A percentile compares a stretch with the other conserved stretches of the same genome.
Conservation (phyloP, 1,139 yeast species). For the Sugiyamaella pinicola region DNA sequence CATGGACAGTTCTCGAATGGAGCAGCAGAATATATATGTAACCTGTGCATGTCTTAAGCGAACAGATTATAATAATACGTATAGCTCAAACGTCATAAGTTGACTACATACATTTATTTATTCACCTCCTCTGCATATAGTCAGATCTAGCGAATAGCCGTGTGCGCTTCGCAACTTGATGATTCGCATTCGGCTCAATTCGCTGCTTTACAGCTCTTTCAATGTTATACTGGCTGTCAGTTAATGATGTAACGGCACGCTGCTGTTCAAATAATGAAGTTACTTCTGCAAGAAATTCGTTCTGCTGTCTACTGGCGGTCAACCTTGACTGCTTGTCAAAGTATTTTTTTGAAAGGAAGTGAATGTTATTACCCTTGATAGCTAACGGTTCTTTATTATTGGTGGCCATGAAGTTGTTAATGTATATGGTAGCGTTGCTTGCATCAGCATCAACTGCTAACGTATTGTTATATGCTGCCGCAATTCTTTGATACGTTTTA, state of each 20-base stretch:
- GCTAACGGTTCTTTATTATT: background rate
- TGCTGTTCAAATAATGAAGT: conserved; percentile 3
- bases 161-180: too few relatives aligned
- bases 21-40: too few relatives aligned
- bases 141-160: too few relatives aligned
- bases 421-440: background rate
- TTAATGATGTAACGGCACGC: background rate
- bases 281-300: conserved; percentile 6
- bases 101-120: too few relatives aligned
- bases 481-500: conserved; percentile 10
- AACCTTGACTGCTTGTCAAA: conserved; percentile 1
- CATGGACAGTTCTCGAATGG: too few relatives aligned
- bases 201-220: background rate
- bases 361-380: conserved; percentile 7
- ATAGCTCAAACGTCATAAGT: too few relatives aligned
- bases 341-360: conserved; percentile 10
- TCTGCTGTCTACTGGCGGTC: background rate
- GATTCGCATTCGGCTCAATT: background rate
- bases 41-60: too few relatives aligned
- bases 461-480: conserved; percentile 12
- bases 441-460: conserved; percentile 4
- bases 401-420: background rate
- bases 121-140: too few relatives aligned
- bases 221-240: background rate
- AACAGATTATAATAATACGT: too few relatives aligned